A percentile compares a stretch with the other conserved stretches of the same genome.
Conservation (phyloP, 371 early-diverging fungal genomes). For the Saksenaea oblongispora region DNA sequence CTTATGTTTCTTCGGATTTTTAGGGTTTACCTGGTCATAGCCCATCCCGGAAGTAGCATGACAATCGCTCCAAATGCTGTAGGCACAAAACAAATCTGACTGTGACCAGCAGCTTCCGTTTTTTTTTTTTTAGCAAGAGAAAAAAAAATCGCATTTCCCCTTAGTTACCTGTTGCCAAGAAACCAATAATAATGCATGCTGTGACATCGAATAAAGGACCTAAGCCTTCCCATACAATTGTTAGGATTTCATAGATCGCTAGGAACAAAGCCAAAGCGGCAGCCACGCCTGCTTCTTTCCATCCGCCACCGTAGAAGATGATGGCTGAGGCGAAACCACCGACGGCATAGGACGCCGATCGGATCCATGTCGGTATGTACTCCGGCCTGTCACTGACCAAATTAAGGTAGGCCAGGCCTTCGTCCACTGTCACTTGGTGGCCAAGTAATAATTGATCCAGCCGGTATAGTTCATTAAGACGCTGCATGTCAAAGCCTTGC, state of each 20-base stretch:
- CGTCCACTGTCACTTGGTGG: conserved; percentile 27
- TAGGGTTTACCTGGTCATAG: conserved; percentile 48
- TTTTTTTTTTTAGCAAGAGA: not conserved
- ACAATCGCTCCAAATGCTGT: conserved; percentile 36
- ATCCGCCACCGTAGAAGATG: conserved; percentile 16
- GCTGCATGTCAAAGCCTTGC: conserved; percentile 59
- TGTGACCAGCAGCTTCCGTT: conserved; percentile 11
- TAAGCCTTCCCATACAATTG: conserved; percentile 36
- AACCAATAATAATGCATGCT: conserved; percentile 55
- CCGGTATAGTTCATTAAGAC: conserved; percentile 48
- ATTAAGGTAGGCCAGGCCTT: conserved; percentile 24
- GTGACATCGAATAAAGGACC: conserved; percentile 58
- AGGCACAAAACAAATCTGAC: conserved; percentile 14
- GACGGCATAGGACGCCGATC: conserved; percentile 29
- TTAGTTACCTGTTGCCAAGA: conserved; percentile 40
- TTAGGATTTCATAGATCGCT: conserved; percentile 40
- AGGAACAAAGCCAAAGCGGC: conserved; percentile 20
- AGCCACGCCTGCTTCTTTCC: conserved; percentile 19
- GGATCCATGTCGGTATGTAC: conserved; percentile 33
- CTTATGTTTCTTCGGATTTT: too few relatives aligned
- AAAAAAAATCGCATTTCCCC: not conserved
- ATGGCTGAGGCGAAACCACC: conserved; percentile 33
- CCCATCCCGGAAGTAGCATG: conserved; percentile 61
- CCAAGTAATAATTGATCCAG: conserved; percentile 26
- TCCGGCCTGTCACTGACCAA: conserved; percentile 19